Evolutionary conservation across 2,329 filamentous ascomycete species (phyloP).

Genomic region (Pyrenophora graminea): DNA sequence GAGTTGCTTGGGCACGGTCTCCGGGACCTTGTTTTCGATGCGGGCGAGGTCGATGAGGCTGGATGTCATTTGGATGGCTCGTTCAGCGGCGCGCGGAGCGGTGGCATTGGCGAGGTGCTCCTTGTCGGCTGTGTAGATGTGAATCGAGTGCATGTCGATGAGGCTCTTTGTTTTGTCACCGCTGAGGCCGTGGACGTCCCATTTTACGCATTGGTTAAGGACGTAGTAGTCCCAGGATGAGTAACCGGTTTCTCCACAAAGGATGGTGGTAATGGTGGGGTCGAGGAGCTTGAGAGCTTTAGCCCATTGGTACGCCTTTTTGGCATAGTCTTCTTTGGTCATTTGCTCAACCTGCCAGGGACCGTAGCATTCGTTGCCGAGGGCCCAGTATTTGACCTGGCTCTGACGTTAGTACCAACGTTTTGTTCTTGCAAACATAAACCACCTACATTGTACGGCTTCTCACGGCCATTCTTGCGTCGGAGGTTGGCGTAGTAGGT

Average conservation of each 20-base stretch:
- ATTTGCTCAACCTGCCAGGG: conserved; percentile 60
- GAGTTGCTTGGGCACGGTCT: conserved; percentile 63
- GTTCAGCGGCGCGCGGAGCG: conserved; percentile 71
- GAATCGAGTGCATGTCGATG: conserved; percentile 81
- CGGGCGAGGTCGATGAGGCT: conserved; percentile 73
- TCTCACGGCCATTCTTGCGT: conserved; percentile 71
- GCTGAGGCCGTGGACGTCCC: conserved; percentile 55
- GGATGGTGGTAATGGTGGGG: conserved; percentile 69
- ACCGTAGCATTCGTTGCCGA: conserved; percentile 68
- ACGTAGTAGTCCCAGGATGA: conserved; percentile 75
- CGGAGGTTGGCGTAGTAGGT: conserved; percentile 83
- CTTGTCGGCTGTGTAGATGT: conserved; percentile 71
- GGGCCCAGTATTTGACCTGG: conserved; percentile 77
- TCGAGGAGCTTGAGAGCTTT: conserved; percentile 74
- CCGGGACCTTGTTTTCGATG: conserved; percentile 67
- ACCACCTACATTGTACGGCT: conserved; percentile 68
- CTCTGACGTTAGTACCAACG: background rate
- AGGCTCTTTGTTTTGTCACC: conserved; percentile 54
- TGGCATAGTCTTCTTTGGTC: conserved; percentile 71
- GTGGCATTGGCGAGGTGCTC: conserved; percentile 46
- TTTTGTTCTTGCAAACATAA: background rate
- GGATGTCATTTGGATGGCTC: conserved; percentile 72
- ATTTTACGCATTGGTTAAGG: conserved; percentile 68
- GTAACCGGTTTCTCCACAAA: conserved; percentile 73
- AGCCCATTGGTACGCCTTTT: conserved; percentile 71